Base-by-base conservation (phyloP, 169 alveolate genomes). In the Cryptosporidium meleagridis region DNA sequence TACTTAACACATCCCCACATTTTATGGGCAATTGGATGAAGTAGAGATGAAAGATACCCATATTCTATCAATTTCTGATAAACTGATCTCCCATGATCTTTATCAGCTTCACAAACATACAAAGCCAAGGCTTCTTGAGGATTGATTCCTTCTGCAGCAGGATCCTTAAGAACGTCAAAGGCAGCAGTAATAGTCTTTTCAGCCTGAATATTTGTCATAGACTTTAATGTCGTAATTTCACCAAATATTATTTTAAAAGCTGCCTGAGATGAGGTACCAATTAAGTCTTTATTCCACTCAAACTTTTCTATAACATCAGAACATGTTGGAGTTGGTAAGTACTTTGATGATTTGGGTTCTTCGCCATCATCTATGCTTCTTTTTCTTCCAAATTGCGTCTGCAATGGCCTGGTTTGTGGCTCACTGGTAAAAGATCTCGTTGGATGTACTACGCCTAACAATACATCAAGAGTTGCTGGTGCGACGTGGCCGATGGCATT, bases 1-100 rank as follows among this genome's bases (percentile, higher is more conserved):
- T 80, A 80, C 14, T 80, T 80, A 6, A 80, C 89, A 45, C 89
- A 80, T 10, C 89, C 89, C 89, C 89, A 80, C 89, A 80, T 80
- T 48, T 65, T 80, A 33, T 80, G 61, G 2, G 89, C 89, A 44
- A 80, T 80, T n/a, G 89, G 89, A 53, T 80, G 89, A 59, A 80
- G 70, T 12, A 80, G 26, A 61, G 89, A 80, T 31, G 80, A 59
- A 29, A 80, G 51, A 65, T 80, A 80, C 9, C 89, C 89, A 65
- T 62, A 80, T 48, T 80, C 89, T 26, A 80, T 80, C 55, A 80
- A 33, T 39, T 80, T 80, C 33, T 80, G 89, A 39, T 80, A 80
- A n/a, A 80, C 89, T 48, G 89, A 31, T 41, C 89, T 69, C 26
- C 89, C 89, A 45, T 80, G 55, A 14, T 41, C 35, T 39, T 59